Percentiles rank a stretch among this genome's conserved stretches.
Evolutionary conservation across 1,139 yeast species (phyloP).

Genomic region (Sporopachydermia cereana): DNA sequence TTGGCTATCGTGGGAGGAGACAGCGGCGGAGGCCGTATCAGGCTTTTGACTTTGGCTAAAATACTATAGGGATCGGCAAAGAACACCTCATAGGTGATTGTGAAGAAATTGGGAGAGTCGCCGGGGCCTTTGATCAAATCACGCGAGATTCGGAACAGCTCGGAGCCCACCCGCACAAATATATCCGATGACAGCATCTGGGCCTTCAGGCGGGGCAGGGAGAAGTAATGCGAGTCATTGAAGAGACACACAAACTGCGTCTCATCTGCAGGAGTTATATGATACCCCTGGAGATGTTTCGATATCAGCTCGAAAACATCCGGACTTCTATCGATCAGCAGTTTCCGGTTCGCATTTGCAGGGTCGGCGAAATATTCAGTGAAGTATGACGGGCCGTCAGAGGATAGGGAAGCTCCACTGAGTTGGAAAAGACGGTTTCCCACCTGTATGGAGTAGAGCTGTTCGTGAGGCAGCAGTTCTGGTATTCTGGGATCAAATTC

Average conservation of each 20-base stretch:
- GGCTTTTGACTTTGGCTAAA: conserved; percentile 19
- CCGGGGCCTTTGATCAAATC: conserved; percentile 45
- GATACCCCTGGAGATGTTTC: conserved; percentile 56
- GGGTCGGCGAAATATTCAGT: conserved; percentile 32
- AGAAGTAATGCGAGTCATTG: conserved; percentile 67
- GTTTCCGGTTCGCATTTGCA: conserved; percentile 31
- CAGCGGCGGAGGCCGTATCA: conserved; percentile 71
- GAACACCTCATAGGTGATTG: conserved; percentile 43
- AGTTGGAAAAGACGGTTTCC: conserved; percentile 38
- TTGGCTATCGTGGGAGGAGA: conserved; percentile 41
- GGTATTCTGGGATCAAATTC: conserved; percentile 42
- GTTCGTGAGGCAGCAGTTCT: conserved; percentile 46
- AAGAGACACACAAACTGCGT: conserved; percentile 49
- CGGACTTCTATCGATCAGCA: conserved; percentile 76
- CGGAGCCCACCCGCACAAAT: conserved; percentile 50
- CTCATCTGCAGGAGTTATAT: conserved; percentile 42
- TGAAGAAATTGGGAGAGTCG: conserved; percentile 67
- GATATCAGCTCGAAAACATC: conserved; percentile 53
- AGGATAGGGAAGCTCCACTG: conserved; percentile 78
- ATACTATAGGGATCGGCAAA: conserved; percentile 33
- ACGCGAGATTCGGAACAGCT: conserved; percentile 47
- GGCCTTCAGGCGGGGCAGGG: conserved; percentile 43
- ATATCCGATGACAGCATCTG: conserved; percentile 43
- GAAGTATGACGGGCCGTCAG: conserved; percentile 63
- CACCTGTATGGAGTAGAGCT: conserved; percentile 60